Base-by-base conservation (phyloP, 2,329 filamentous ascomycete genomes). In the Pezicula carpinea region DNA sequence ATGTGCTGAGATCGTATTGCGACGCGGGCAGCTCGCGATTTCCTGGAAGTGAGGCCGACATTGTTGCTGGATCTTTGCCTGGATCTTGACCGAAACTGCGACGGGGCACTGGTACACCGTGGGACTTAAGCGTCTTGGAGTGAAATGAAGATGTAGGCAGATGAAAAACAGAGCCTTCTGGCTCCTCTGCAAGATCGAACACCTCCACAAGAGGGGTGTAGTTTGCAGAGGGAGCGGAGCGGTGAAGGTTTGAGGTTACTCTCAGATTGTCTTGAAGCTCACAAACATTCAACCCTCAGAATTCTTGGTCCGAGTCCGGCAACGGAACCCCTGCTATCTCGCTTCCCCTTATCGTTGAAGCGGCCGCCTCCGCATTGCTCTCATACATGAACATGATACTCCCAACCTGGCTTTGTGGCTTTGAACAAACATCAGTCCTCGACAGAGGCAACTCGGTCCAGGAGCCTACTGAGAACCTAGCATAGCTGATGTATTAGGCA, bases 1-100 rank as follows among this genome's bases (percentile, higher is more conserved):
- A 99, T 39, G 91, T 96, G 64, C 70, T 81, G 62, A 99, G 77
- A 66, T 99, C 89, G 79, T 95, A 92, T 69, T 90, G 89, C 46
- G 93, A 99, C 47, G 83, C 82, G 52, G 93, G 93, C 55, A 96
- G 77, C 68, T 96, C 89, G 67, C 92, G 86, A 60, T 70, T 70
- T 50, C 82, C 82, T 41, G 81, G 80, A 26, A 85, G 67, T 19
- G 82, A 84, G 49, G 82, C 73, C 48, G 82, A 85, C 82, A 86
- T 85, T 32, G 33, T 51, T 48, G 22, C 26, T 5, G 26, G 26
- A 29, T 5, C 26, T 29, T 10, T 10, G 26, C n/a, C n/a, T n/a
- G 26, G 26, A 29, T n/a, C n/a, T n/a, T n/a, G 3, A 29, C 10
- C 26, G 10, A 29, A 22, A 34, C 18, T 38, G 22, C 18, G 13